A percentile compares a stretch with the other conserved stretches of the same genome.
These are phyloP conservation scores for Nicotiana tabacum DNA, from an alignment of 257 asterid genomes.

Conservation along the genomic window DNA sequence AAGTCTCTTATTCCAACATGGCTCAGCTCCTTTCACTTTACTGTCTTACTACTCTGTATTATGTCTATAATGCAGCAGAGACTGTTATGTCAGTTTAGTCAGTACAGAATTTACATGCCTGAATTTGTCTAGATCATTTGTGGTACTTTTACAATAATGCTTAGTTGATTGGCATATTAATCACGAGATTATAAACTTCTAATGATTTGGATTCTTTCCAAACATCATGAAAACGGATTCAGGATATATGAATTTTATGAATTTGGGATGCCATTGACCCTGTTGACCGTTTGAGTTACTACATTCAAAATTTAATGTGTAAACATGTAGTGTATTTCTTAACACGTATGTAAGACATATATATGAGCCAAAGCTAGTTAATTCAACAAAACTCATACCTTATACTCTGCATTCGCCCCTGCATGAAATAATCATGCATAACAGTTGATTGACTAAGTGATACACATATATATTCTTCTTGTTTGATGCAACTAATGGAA, in stretches of 20 bases:
- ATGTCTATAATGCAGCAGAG: neutral
- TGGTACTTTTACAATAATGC: neutral
- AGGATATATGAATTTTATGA: neutral
- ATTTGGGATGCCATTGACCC: accelerated
- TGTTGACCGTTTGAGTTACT: neutral
- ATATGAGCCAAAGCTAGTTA: no score
- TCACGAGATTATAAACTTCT: neutral
- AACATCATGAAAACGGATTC: neutral
- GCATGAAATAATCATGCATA: neutral
- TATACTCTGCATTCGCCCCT: no score
- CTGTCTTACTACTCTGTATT: neutral
- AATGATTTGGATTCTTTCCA: neutral
- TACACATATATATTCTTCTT: neutral
- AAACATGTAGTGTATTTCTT: no score
- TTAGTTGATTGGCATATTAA: neutral
- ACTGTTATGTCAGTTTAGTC: neutral
- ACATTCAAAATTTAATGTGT: no score
- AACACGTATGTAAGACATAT: no score
- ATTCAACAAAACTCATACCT: no score
- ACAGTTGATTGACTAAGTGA: neutral
- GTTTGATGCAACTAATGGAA: neutral
- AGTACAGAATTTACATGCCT: neutral
- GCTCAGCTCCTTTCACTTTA: conserved; percentile 9
- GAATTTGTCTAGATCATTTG: neutral
- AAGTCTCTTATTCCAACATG: neutral